Evolutionary conservation across 1,284 basidiomycete species (phyloP).

Genomic region (Xerocomus amazonicus): DNA sequence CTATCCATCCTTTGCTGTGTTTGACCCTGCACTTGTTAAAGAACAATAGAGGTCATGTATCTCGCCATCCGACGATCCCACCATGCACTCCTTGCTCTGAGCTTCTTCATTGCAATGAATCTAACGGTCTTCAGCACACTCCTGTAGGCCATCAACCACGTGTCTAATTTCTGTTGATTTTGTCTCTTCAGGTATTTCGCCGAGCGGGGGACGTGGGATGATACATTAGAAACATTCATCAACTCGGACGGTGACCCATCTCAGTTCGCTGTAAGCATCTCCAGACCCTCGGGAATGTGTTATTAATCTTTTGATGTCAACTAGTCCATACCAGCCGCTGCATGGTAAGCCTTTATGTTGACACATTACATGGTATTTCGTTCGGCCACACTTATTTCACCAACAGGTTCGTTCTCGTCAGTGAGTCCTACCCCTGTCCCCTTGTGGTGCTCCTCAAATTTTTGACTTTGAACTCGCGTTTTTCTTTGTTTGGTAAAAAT

Average conservation of each 20-base stretch:
- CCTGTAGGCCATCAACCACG: slow-evolving; percentile 46
- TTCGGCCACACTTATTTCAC: background rate
- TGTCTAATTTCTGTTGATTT: background rate
- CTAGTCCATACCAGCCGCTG: slow-evolving; percentile 76
- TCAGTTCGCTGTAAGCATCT: slow-evolving; percentile 57
- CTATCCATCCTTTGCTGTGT: background rate
- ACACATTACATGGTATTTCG: background rate
- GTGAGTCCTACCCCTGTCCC: slow-evolving; percentile 39
- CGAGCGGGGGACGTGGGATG: slow-evolving; percentile 85
- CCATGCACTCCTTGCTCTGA: slow-evolving; percentile 80
- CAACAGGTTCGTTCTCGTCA: slow-evolving; percentile 39
- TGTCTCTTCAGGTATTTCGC: slow-evolving; percentile 66
- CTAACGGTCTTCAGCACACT: slow-evolving; percentile 84
- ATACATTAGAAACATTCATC: slow-evolving; percentile 72
- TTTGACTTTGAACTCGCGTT: background rate
- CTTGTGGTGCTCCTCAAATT: background rate
- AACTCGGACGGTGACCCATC: slow-evolving; percentile 80
- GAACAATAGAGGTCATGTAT: slow-evolving; percentile 92
- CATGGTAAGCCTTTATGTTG: slow-evolving; percentile 46
- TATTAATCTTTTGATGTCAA: background rate
- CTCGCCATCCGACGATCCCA: slow-evolving; percentile 81
- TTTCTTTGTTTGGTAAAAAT: background rate
- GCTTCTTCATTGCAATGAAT: slow-evolving; percentile 86
- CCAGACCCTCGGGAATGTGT: background rate
- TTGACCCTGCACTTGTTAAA: slow-evolving; percentile 26